These are phyloP conservation scores for Pleurostoma richardsiae DNA, from an alignment of 2,329 filamentous ascomycete genomes.

Conservation along the genomic window DNA sequence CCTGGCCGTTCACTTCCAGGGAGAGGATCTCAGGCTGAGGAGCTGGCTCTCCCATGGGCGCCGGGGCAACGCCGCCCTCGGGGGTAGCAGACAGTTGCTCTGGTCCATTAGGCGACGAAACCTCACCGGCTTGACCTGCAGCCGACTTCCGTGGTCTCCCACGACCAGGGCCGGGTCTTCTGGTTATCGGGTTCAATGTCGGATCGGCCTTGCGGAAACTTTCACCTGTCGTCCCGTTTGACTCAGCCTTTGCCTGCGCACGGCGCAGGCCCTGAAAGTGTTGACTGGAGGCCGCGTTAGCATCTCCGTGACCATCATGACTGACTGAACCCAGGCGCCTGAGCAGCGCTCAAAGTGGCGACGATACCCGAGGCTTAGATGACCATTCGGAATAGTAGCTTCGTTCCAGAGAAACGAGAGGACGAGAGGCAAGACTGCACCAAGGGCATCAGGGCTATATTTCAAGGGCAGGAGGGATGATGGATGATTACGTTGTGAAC, in stretches of 20 bases:
- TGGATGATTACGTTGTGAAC: too few species aligned
- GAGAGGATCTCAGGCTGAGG: constrained; percentile 3
- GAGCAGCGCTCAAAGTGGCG: too few species aligned
- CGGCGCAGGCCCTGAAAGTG: constrained; percentile 56
- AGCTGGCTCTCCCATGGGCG: background rate
- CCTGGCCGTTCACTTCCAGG: constrained; percentile 17
- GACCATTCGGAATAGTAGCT: too few species aligned
- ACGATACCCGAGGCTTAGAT: too few species aligned
- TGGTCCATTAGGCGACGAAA: constrained; percentile 1
- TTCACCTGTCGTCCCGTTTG: constrained; percentile 26
- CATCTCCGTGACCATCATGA: too few species aligned
- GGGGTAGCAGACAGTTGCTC: background rate
- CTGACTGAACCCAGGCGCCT: too few species aligned
- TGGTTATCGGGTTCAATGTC: constrained; percentile 53
- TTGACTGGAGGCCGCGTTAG: constrained; percentile 33
- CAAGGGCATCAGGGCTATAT: too few species aligned
- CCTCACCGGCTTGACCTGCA: constrained; percentile 16
- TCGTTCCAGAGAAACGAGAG: too few species aligned
- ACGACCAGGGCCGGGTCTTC: constrained; percentile 52
- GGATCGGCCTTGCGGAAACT: constrained; percentile 40
- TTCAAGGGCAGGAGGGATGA: too few species aligned
- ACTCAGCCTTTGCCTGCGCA: constrained; percentile 47
- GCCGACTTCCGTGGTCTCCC: constrained; percentile 44
- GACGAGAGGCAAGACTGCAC: too few species aligned
- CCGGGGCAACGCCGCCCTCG: background rate